phyloP scores from a whole-genome alignment of 129 eudicot species.

The Escallonia rubra region DNA sequence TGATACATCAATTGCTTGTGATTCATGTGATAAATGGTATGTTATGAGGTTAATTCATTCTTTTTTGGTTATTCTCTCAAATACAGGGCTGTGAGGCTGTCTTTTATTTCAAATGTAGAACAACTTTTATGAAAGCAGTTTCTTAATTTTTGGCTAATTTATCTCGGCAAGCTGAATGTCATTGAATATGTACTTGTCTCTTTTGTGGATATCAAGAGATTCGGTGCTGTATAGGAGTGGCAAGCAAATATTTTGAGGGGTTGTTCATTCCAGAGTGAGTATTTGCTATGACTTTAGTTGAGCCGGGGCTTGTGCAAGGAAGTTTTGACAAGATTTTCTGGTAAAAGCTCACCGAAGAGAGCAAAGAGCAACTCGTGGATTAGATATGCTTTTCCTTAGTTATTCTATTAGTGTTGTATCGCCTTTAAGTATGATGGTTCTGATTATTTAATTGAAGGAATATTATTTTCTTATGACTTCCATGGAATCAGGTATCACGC shows the following conservation, averaged over 20 bases:
- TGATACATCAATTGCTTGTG: conserved; percentile 96
- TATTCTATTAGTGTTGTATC: not conserved
- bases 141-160: not conserved
- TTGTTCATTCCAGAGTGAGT: not conserved
- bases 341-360: not conserved
- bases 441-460: not conserved
- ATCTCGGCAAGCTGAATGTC: too few relatives aligned
- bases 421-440: not conserved
- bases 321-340: not conserved
- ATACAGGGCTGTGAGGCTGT: too few relatives aligned
- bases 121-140: not conserved
- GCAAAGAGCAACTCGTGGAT: not conserved
- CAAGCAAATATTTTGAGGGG: too few relatives aligned
- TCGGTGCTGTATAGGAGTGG: too few relatives aligned
- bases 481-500: conserved; percentile 83
- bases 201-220: too few relatives aligned
- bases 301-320: not conserved
- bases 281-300: not conserved
- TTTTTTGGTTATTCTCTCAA: too few relatives aligned
- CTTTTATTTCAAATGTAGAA: too few relatives aligned
- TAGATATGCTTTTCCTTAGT: not conserved
- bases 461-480: conserved; percentile 19
- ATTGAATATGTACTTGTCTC: too few relatives aligned
- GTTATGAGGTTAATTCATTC: not conserved
- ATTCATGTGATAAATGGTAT: conserved; percentile 94